These are phyloP conservation scores for Aspergillus ostianus DNA, from an alignment of 495 filamentous ascomycete species.

Conservation along the genomic window DNA sequence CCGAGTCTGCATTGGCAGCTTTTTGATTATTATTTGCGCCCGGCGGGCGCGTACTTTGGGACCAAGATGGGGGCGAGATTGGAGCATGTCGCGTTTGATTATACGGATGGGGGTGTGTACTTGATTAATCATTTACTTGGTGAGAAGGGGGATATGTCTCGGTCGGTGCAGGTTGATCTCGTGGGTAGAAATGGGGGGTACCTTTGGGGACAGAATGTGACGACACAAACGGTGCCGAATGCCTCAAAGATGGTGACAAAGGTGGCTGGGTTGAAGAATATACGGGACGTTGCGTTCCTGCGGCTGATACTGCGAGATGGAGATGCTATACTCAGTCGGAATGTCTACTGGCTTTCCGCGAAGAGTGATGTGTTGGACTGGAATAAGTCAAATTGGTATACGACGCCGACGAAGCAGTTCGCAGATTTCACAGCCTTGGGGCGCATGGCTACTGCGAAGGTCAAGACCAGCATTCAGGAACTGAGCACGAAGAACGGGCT, in stretches of 20 bases:
- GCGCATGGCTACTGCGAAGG: conserved; percentile 33
- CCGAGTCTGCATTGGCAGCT: conserved; percentile 66
- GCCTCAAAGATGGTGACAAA: conserved; percentile 26
- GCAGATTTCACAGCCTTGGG: conserved; percentile 51
- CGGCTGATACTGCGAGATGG: conserved; percentile 42
- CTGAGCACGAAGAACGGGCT: neutral
- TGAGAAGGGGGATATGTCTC: conserved; percentile 17
- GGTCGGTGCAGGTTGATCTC: conserved; percentile 46
- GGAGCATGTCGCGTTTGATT: conserved; percentile 61
- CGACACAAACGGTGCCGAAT: conserved; percentile 19
- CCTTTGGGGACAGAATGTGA: conserved; percentile 28
- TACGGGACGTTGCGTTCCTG: conserved; percentile 51
- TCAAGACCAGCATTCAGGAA: conserved; percentile 27
- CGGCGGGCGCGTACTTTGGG: conserved; percentile 59
- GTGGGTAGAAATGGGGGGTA: conserved; percentile 46
- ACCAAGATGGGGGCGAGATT: conserved; percentile 49
- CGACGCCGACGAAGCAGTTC: conserved; percentile 55
- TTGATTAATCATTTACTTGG: conserved; percentile 55
- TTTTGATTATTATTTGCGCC: conserved; percentile 62
- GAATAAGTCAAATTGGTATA: conserved; percentile 56
- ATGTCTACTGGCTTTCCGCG: conserved; percentile 61
- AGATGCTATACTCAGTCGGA: conserved; percentile 46
- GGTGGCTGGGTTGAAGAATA: conserved; percentile 29
- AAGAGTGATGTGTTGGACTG: conserved; percentile 52
- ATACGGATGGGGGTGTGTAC: conserved; percentile 42